These are phyloP conservation scores for Leishmania major DNA, from an alignment of 208 protist species.

Conservation along the genomic window DNA sequence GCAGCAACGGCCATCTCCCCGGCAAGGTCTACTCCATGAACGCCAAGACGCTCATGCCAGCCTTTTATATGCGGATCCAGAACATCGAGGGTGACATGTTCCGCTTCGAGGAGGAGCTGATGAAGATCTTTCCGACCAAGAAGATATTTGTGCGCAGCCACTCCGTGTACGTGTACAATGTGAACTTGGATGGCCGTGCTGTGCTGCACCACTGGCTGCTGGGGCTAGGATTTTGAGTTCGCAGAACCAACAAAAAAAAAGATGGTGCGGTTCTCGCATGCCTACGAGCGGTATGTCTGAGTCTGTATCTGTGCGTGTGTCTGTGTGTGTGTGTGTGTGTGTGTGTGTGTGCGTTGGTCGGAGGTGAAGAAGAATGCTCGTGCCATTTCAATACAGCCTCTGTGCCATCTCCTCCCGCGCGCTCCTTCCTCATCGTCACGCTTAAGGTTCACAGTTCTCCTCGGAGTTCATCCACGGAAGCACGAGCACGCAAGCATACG, in stretches of 20 bases:
- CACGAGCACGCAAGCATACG: neutral
- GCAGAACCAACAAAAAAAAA: neutral
- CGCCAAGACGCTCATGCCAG: conserved; percentile 71
- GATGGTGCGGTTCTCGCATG: neutral
- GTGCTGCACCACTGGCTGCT: conserved; percentile 89
- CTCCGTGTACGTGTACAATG: conserved; percentile 81
- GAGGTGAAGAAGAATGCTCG: neutral
- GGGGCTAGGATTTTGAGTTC: conserved; percentile 77
- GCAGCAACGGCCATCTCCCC: conserved; percentile 74
- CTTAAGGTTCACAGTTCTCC: no score
- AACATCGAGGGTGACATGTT: conserved; percentile 81
- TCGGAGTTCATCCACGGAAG: no score
- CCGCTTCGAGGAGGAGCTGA: conserved; percentile 87
- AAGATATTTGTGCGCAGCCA: conserved; percentile 83
- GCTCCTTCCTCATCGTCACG: no score
- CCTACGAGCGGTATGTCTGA: neutral
- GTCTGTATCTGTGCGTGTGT: neutral
- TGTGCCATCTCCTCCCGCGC: neutral
- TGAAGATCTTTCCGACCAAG: conserved; percentile 92
- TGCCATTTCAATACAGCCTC: neutral
- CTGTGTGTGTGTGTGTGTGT: neutral
- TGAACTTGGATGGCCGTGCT: conserved; percentile 64
- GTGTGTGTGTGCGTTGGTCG: neutral
- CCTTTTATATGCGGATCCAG: conserved; percentile 68
- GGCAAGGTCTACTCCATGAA: conserved; percentile 78